Conservation (phyloP, 305 asterid genomes). For the Solanum hybrid region DNA sequence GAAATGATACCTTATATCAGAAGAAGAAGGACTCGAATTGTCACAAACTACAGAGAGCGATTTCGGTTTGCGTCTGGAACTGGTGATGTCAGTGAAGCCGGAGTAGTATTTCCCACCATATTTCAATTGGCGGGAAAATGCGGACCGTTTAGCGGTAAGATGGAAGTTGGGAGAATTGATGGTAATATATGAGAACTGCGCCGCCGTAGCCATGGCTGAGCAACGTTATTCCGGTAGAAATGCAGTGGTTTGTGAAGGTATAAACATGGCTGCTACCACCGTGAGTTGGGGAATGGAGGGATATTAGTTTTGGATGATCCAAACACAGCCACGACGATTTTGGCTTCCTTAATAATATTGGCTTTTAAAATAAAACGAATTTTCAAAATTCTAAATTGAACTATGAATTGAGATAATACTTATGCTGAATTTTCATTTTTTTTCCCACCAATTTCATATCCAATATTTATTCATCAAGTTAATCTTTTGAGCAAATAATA, state of each 20-base stretch:
- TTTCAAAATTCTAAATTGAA: neutral
- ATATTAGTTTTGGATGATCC: neutral
- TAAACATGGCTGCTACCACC: conserved; percentile 1
- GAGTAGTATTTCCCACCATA: neutral
- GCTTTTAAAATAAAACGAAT: neutral
- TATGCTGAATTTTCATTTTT: neutral
- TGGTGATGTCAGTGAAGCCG: neutral
- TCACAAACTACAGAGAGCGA: conserved; percentile 16
- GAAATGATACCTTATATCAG: conserved; percentile 14
- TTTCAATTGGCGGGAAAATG: conserved; percentile 14
- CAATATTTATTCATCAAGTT: neutral
- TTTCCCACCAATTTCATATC: neutral
- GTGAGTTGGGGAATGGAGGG: neutral
- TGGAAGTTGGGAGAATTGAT: conserved; percentile 1
- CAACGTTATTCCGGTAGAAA: neutral
- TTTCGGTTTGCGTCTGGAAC: neutral
- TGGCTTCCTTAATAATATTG: neutral
- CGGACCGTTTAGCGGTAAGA: neutral
- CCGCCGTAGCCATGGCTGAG: conserved; percentile 14
- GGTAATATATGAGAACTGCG: conserved; percentile 7
- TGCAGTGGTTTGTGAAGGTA: neutral
- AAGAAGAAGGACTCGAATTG: conserved; percentile 17
- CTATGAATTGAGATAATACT: neutral
- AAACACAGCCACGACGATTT: conserved; percentile 4
- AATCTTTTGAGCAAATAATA: neutral